Base-by-base conservation (phyloP, 345 rosid genomes). In the Eucalyptus erythrocorys region DNA sequence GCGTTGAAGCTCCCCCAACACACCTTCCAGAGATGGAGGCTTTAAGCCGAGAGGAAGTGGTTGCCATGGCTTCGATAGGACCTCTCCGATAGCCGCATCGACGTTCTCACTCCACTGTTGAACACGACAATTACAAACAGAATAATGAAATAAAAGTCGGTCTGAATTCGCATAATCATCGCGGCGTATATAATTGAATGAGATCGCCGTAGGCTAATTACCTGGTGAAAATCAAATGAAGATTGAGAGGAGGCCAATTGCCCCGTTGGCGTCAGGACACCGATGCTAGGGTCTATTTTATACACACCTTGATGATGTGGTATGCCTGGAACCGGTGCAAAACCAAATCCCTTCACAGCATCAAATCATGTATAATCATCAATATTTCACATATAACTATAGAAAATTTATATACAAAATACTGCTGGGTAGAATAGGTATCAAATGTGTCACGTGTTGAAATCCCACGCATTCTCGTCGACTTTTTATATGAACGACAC, bases 1-100 rank as follows among this genome's bases (percentile, higher is more conserved):
- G 17, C 94, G 94, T 51, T 96, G 98, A 86, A 96, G 93, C 91
- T 96, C 99, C 87, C 89, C 94, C 90, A 96, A 42, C 19, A 96
- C 99, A 27, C 96, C 66, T 24, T 96, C 98, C 3, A 91, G 42
- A 3, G 99, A 94, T 15, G 99, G 99, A 32, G 99, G 96, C 88
- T 95, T 96, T 26, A 96, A 90, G 43, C 98, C 98, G 1, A 97
- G 93, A 86, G 99, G 99, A 87, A 96, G 98, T 34, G 98, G 99
- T 91, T 91, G 93, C 97, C 97, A 93, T 88, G 99, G 99, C 89
- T 97, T 96, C 4, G 95, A 87, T 89, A 97, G 91, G 87, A 93
- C 98, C 91, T 96, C 99, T 90, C 94, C 98, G 7, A 97, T 93
- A 50, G 94, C 98, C 13, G 96, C 98, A 80, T 97, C 98, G 85